phyloP scores from a whole-genome alignment of 2,329 filamentous ascomycete species.

The Phyllosticta capitalensis region DNA sequence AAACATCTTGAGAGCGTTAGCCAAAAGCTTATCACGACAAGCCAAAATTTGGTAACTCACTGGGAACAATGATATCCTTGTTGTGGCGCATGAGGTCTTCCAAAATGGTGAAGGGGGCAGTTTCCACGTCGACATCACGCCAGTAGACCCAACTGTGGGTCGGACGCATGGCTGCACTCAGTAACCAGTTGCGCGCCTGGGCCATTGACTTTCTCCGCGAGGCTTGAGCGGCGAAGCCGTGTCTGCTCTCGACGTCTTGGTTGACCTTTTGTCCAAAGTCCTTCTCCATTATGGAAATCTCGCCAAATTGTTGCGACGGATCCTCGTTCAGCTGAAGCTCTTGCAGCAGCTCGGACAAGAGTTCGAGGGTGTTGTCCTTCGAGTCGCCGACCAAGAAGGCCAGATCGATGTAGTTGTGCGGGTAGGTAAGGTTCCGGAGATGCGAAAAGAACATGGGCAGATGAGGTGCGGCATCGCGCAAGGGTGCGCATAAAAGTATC shows the following conservation, averaged over 20 bases:
- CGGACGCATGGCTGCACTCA: slow-evolving; percentile 84
- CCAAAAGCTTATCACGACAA: not conserved
- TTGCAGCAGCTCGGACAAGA: slow-evolving; percentile 66
- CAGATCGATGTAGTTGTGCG: slow-evolving; percentile 89
- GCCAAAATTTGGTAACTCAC: slow-evolving; percentile 48
- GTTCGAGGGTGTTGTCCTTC: slow-evolving; percentile 75
- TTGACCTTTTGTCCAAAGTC: slow-evolving; percentile 98
- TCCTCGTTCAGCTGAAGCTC: slow-evolving; percentile 73
- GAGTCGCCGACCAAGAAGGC: slow-evolving; percentile 97
- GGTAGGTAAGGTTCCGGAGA: slow-evolving; percentile 90
- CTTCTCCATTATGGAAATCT: slow-evolving; percentile 97
- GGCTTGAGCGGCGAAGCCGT: slow-evolving; percentile 94
- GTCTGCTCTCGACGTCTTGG: slow-evolving; percentile 93
- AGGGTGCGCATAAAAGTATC: slow-evolving; percentile 86
- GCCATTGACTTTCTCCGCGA: slow-evolving; percentile 94
- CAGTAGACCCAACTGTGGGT: slow-evolving; percentile 99
- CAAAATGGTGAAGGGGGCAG: slow-evolving; percentile 89
- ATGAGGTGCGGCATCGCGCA: slow-evolving; percentile 87
- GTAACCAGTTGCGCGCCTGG: slow-evolving; percentile 90
- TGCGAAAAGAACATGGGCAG: slow-evolving; percentile 98
- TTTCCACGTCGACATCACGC: slow-evolving; percentile 97
- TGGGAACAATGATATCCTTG: slow-evolving; percentile 96
- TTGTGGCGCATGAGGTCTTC: slow-evolving; percentile 98
- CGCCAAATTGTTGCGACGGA: slow-evolving; percentile 74
- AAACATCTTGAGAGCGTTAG: slow-evolving; percentile 53